Evolutionary conservation across 306 rosid genomes (phyloP), one percentile per base, ranked within the genome.

Genomic region (Neltuma alba): DNA sequence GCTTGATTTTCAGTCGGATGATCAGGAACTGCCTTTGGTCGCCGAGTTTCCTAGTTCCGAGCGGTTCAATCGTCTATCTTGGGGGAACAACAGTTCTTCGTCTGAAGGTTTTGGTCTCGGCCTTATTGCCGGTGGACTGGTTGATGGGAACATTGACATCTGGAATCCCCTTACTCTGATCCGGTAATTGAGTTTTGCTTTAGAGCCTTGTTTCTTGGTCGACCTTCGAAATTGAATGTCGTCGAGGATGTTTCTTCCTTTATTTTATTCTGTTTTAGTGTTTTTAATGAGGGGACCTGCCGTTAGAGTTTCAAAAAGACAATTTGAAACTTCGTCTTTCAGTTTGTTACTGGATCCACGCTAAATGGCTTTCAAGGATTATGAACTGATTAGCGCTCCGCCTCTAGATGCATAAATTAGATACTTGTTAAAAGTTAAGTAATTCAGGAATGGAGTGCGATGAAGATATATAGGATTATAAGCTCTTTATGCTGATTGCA

Each of bases 1-100:
- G 84, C 91, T 96, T 28, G 98, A 96, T 89, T 93, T 96, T 70
- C 99, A 96, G 92, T 89, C 98, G 2, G 99, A 96, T 34, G 97
- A 96, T 82, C 88, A 76, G 38, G 98, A 93, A 48, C 85, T 96
- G 28, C 96, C 98, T 4, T 80, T 93, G 20, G 89, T 93, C 6
- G 97, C 91, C 0, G 99, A 93, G 83, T 77, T 84, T 30, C 90
- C 94, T 64, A 96, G 97, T 85, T 93, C 98, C 11, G 98, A 96
- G 81, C 88, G 98, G 12, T 96, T 96, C 44, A 96, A 93, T 67
- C 86, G 99, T 20, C 85, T 96, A 6, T 87, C 99, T 1, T 96
- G 99, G 99, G 91, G 91, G 6, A 90, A 62, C 86, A 77, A 72
- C 50, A 86, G 84, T 75, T 79, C 88, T n/a, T 90, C 68, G 36